Evolutionary conservation across 306 rosid genomes (phyloP).

Genomic region (Crotalaria pallida): DNA sequence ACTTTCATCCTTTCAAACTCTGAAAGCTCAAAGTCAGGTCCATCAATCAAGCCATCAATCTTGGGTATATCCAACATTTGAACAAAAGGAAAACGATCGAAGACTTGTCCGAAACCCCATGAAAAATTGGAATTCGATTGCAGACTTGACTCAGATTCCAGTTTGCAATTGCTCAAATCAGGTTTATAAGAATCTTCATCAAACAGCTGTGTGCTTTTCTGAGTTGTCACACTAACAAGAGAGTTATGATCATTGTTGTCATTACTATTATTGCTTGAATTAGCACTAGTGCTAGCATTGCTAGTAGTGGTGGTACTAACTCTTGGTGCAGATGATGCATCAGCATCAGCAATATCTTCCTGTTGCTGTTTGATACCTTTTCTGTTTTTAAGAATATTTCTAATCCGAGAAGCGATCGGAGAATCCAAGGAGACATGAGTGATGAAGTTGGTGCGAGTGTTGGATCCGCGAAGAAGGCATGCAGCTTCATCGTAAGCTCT

Average conservation of each 20-base stretch:
- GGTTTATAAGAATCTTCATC: slow-evolving; percentile 59
- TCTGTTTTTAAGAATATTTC: slow-evolving; percentile 56
- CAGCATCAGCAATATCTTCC: not conserved
- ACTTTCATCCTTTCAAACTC: slow-evolving; percentile 88
- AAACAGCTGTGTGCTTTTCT: slow-evolving; percentile 23
- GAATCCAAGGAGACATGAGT: slow-evolving; percentile 75
- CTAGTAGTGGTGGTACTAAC: not conserved
- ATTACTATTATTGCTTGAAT: not conserved
- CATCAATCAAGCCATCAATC: slow-evolving; percentile 7
- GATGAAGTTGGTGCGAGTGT: slow-evolving; percentile 80
- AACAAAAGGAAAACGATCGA: slow-evolving; percentile 45
- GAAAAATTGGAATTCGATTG: slow-evolving; percentile 30
- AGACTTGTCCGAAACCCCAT: slow-evolving; percentile 37
- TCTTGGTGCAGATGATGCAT: slow-evolving; percentile 13
- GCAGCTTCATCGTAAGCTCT: slow-evolving; percentile 96
- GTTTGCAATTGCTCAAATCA: slow-evolving; percentile 51
- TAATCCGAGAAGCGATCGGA: slow-evolving; percentile 76
- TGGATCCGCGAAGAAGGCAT: slow-evolving; percentile 88
- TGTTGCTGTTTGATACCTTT: slow-evolving; percentile 28
- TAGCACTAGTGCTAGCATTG: not conserved
- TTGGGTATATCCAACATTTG: slow-evolving; percentile 51
- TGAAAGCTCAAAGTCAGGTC: slow-evolving; percentile 35
- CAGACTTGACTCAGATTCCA: slow-evolving; percentile 23
- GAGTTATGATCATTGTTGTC: slow-evolving; percentile 2
- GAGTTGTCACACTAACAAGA: slow-evolving; percentile 7